Conservation (phyloP, 2,329 filamentous ascomycete species). For the Xylaria multiplex region DNA sequence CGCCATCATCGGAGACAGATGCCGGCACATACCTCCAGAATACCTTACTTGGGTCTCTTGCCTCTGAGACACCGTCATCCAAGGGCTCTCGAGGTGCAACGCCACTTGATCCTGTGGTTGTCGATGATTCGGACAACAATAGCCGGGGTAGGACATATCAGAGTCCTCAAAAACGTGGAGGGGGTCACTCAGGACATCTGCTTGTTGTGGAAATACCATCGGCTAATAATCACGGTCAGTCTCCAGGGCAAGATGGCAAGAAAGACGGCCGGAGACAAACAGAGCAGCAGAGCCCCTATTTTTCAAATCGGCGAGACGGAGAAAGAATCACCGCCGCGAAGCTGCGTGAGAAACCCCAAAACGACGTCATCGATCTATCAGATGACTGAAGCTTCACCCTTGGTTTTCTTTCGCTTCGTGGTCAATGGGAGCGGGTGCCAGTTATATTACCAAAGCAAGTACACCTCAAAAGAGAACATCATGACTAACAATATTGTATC, state of each 20-base stretch:
- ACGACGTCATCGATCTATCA: conserved; percentile 33
- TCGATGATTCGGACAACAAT: conserved; percentile 38
- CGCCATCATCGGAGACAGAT: conserved; percentile 19
- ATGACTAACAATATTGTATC: conserved; percentile 6
- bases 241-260: conserved; percentile 4
- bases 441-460: not conserved
- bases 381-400: conserved; percentile 14
- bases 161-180: conserved; percentile 1
- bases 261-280: conserved; percentile 19
- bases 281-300: conserved; percentile 22
- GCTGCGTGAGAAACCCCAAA: conserved; percentile 9
- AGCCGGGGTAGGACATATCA: not conserved
- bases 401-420: not conserved
- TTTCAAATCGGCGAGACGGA: conserved; percentile 22
- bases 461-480: not conserved
- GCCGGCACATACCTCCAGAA: conserved; percentile 19
- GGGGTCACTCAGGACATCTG: not conserved
- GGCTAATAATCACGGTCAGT: not conserved
- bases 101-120: conserved; percentile 37
- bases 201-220: conserved; percentile 27
- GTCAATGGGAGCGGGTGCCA: not conserved
- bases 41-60: conserved; percentile 34
- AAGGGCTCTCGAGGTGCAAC: conserved; percentile 38
- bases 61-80: conserved; percentile 32
- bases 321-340: conserved; percentile 29